These are phyloP conservation scores for Paecilomyces variotii DNA, from an alignment of 2,329 filamentous ascomycete species.

Conservation along the genomic window DNA sequence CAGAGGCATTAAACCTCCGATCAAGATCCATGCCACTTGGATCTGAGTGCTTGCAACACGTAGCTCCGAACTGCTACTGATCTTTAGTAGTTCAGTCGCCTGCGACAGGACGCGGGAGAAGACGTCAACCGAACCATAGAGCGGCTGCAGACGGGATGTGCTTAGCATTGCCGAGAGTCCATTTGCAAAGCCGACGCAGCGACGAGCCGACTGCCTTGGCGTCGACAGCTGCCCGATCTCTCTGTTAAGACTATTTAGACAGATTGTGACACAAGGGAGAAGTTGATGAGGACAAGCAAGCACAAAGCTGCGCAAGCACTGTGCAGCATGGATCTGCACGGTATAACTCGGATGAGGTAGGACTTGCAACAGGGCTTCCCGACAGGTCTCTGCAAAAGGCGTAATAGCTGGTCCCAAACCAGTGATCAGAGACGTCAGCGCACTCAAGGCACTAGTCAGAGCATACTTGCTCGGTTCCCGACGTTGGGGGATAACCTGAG, in stretches of 20 bases:
- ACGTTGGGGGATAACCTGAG: conserved; percentile 77
- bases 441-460: conserved; percentile 68
- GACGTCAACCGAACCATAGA: conserved; percentile 92
- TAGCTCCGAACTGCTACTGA: conserved; percentile 81
- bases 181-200: conserved; percentile 86
- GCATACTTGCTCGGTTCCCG: conserved; percentile 83
- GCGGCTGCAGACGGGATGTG: conserved; percentile 75
- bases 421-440: conserved; percentile 68
- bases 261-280: conserved; percentile 82
- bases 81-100: conserved; percentile 86
- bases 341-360: conserved; percentile 93
- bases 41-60: conserved; percentile 89
- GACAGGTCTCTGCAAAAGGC: conserved; percentile 69
- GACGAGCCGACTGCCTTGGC: conserved; percentile 67
- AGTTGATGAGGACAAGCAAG: conserved; percentile 88
- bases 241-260: conserved; percentile 87
- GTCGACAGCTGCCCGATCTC: conserved; percentile 72
- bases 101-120: conserved; percentile 87
- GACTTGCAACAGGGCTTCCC: conserved; percentile 82
- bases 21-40: conserved; percentile 94
- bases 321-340: conserved; percentile 82
- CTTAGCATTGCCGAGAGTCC: conserved; percentile 85
- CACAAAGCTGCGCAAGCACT: conserved; percentile 79
- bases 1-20: conserved; percentile 91
- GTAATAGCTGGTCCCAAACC: conserved; percentile 76